Base-by-base conservation (phyloP, 371 early-diverging fungal species). In the Mortierella sp. region DNA sequence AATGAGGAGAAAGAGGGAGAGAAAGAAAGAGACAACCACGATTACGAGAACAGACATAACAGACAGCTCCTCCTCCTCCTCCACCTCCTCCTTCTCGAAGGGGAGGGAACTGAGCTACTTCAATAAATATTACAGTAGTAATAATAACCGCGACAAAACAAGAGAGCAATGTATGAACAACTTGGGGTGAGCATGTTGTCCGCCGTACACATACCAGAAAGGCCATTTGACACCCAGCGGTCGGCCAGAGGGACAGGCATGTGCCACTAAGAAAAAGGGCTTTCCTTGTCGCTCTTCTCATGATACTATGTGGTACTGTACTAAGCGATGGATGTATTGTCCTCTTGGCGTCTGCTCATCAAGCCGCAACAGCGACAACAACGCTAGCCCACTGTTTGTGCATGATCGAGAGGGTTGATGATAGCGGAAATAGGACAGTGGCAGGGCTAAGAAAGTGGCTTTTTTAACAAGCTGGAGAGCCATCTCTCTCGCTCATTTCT, bases 161-260 rank as follows among this genome's bases (percentile, higher is more conserved):
- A 65, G 34, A 21, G 65, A 65, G 65, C 65, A 65, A 31, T 58
- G 42, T 38, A 38, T 38, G 42, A 38, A 26, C n/a, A 26, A 26
- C 13, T 26, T 3, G 28, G 31, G 31, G 31, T 28, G 60, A 60
- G 60, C 60, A 60, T 31, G 31, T 60, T 65, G 65, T 65, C 38
- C 16, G 9, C 31, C 26, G 14, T 28, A 31, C 34, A 60, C 63
- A 16, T 13, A 3, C 9, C 50, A 19, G 21, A 9, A 38, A 28
- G 63, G 21, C 65, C 65, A 65, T 38, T 65, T 65, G 38, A 38
- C 65, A 38, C 38, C 65, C 65, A 60, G 63, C 34, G 28, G 26
- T 26, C n/a, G 3, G 58, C 28, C 58, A 60, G 19, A 65, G 38
- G 38, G 21, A 65, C 13, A 14, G 14, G 38, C 65, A 65, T 65